phyloP scores from a whole-genome alignment of 2,329 filamentous ascomycete species.

The Neofusicoccum sp. region DNA sequence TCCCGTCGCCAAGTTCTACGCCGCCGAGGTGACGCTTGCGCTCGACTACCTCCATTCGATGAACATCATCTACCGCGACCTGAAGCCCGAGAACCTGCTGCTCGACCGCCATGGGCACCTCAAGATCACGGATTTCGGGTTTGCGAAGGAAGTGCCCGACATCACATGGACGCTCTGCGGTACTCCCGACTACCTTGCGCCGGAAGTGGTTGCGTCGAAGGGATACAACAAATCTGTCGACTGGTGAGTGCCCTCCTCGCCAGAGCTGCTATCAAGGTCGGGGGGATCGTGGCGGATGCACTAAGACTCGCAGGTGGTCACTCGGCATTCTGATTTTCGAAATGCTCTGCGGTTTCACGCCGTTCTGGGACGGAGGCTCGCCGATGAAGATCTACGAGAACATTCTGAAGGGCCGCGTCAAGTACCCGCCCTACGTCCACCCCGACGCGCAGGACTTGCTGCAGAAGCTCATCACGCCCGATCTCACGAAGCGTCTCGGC shows the following conservation, averaged over 20 bases:
- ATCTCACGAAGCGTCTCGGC: slow-evolving; percentile 90
- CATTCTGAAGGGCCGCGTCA: slow-evolving; percentile 91
- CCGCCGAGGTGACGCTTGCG: slow-evolving; percentile 92
- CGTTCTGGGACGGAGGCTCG: slow-evolving; percentile 97
- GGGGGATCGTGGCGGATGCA: slow-evolving; percentile 9
- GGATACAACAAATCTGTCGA: slow-evolving; percentile 99
- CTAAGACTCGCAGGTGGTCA: slow-evolving; percentile 72
- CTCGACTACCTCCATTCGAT: slow-evolving; percentile 92
- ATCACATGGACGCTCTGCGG: slow-evolving; percentile 99
- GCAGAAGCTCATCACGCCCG: slow-evolving; percentile 87
- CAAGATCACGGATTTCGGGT: slow-evolving; percentile 98
- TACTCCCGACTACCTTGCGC: slow-evolving; percentile 94
- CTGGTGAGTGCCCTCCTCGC: slow-evolving; percentile 63
- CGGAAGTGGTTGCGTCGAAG: slow-evolving; percentile 98
- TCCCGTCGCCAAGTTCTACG: slow-evolving; percentile 98
- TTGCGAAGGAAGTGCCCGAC: slow-evolving; percentile 96
- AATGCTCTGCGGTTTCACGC: slow-evolving; percentile 98
- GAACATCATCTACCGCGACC: slow-evolving; percentile 95
- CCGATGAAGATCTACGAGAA: slow-evolving; percentile 99
- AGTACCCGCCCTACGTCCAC: slow-evolving; percentile 95
- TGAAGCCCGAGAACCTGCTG: slow-evolving; percentile 92
- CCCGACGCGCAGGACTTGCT: slow-evolving; percentile 90
- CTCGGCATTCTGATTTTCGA: slow-evolving; percentile 97
- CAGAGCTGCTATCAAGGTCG: slow-evolving; percentile 3
- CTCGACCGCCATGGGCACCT: slow-evolving; percentile 90